These are phyloP conservation scores for Hibiscus syriacus DNA, from an alignment of 345 rosid genomes.

Conservation along the genomic window DNA sequence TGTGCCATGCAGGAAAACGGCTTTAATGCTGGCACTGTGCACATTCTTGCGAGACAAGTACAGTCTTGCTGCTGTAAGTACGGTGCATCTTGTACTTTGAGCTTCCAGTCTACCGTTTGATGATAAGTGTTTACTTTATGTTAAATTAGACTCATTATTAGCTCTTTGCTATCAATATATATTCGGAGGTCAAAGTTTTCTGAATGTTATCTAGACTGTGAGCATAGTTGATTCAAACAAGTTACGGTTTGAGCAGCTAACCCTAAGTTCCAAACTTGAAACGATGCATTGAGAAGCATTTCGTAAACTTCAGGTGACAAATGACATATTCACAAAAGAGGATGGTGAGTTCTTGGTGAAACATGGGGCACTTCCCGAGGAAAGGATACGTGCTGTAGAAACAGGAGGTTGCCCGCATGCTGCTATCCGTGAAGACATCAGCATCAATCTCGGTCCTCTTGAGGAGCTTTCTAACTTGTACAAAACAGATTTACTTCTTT, in stretches of 20 bases:
- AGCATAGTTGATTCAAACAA: background rate
- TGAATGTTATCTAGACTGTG: background rate
- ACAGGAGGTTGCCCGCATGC: conserved; percentile 98
- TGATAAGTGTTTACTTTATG: conserved; percentile 3
- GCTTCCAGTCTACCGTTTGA: too few species aligned
- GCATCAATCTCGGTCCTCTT: conserved; percentile 92
- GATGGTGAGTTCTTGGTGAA: conserved; percentile 94
- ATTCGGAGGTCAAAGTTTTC: background rate
- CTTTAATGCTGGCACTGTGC: conserved; percentile 85
- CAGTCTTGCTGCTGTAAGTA: conserved; percentile 91
- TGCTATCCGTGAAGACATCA: conserved; percentile 98
- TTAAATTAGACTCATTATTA: background rate
- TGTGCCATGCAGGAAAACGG: conserved; percentile 61
- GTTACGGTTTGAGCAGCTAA: background rate
- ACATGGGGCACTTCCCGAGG: conserved; percentile 85
- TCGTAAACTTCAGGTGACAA: conserved; percentile 58
- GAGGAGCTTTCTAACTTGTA: conserved; percentile 87
- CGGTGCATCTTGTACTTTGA: background rate
- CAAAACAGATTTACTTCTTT: conserved; percentile 84
- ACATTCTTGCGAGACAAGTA: conserved; percentile 63
- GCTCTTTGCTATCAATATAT: background rate
- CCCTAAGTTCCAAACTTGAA: conserved; percentile 2
- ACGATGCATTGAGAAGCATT: background rate
- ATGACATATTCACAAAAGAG: conserved; percentile 96
- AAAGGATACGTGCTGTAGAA: conserved; percentile 89